These are phyloP conservation scores for Xylaria sp. DNA, from an alignment of 2,329 filamentous ascomycete species.

Conservation along the genomic window DNA sequence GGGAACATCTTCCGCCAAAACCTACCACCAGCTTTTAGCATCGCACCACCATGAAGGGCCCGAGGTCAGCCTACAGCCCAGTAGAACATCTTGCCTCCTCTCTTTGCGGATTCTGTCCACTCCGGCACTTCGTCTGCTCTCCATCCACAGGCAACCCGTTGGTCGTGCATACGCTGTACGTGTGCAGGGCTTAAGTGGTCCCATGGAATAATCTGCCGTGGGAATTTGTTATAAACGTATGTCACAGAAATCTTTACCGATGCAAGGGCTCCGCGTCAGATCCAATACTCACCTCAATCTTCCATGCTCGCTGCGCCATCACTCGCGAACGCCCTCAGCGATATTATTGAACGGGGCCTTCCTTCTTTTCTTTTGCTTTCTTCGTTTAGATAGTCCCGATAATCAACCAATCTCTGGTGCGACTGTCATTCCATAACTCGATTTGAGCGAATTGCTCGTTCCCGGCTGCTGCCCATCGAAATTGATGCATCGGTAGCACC, in stretches of 20 bases:
- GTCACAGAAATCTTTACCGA: slow-evolving; percentile 2
- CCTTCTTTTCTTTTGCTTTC: not conserved
- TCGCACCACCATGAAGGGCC: slow-evolving; percentile 10
- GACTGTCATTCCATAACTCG: not conserved
- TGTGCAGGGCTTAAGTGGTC: slow-evolving; percentile 49
- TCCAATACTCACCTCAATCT: slow-evolving; percentile 42
- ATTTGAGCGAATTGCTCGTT: not conserved
- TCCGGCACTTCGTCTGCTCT: slow-evolving; percentile 44
- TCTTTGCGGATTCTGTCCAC: slow-evolving; percentile 44
- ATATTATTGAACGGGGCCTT: not conserved
- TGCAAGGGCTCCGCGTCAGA: not conserved
- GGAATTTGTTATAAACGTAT: not conserved
- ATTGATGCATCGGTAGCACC: not conserved
- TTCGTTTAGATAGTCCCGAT: not conserved
- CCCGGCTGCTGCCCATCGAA: not conserved
- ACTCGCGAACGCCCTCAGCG: not conserved
- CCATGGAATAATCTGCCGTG: slow-evolving; percentile 49
- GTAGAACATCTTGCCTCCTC: slow-evolving; percentile 46
- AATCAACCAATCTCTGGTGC: not conserved
- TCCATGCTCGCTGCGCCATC: slow-evolving; percentile 41
- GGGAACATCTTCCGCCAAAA: slow-evolving; percentile 40
- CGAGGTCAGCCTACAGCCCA: slow-evolving; percentile 46
- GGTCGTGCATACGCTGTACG: slow-evolving; percentile 47
- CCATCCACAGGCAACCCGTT: slow-evolving; percentile 55
- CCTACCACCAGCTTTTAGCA: slow-evolving; percentile 31